Percentiles rank a stretch among this genome's conserved stretches.
These are phyloP conservation scores for Priceomyces medius DNA, from an alignment of 805 yeast species.

Conservation along the genomic window DNA sequence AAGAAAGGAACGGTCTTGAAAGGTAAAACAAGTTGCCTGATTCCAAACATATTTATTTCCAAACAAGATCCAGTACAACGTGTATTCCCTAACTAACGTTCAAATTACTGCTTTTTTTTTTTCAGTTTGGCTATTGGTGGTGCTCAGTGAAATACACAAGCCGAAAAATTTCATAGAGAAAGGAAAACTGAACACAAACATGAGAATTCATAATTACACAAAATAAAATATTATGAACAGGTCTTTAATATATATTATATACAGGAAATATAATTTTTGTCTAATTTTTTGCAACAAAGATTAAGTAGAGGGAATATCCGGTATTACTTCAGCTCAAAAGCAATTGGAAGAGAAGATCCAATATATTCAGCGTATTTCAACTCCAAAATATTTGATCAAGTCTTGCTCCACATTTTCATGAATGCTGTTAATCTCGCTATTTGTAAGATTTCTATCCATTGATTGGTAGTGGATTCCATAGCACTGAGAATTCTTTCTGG, in stretches of 20 bases:
- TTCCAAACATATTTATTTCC: not conserved
- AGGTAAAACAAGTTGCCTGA: not conserved
- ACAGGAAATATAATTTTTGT: too few relatives aligned
- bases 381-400: slow-evolving; percentile 51
- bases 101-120: too few relatives aligned
- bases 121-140: too few relatives aligned
- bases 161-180: not conserved
- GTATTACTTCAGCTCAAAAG: too few relatives aligned
- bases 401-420: slow-evolving; percentile 64
- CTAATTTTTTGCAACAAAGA: too few relatives aligned
- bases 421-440: slow-evolving; percentile 74
- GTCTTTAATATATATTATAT: too few relatives aligned
- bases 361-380: slow-evolving; percentile 66
- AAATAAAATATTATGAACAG: too few relatives aligned
- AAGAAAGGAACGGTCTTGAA: not conserved
- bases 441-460: slow-evolving; percentile 89
- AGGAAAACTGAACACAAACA: not conserved
- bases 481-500: slow-evolving; percentile 73
- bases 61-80: too few relatives aligned
- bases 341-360: too few relatives aligned
- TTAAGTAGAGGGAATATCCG: too few relatives aligned
- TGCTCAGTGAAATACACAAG: too few relatives aligned
- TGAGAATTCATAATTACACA: not conserved
- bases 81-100: too few relatives aligned
- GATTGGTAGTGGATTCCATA: slow-evolving; percentile 91